Base-by-base conservation (phyloP, 768 basidiomycete genomes). In the Pulveroboletus sp. region DNA sequence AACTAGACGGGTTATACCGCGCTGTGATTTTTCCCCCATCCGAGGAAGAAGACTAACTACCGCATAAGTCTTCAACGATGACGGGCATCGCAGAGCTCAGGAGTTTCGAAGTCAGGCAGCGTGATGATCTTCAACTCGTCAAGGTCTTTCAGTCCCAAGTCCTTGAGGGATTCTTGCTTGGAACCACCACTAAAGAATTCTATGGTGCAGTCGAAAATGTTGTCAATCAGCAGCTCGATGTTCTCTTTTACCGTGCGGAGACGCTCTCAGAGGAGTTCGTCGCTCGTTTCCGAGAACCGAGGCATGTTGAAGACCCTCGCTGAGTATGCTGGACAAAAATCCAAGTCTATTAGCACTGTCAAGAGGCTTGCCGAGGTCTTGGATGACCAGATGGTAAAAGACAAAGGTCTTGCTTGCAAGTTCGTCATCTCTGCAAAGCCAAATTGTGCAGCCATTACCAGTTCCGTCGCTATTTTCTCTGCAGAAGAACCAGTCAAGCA, bases 1-100 rank as follows among this genome's bases (percentile, higher is more conserved):
- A 99, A 69, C 78, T 99, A 51, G 95, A 99, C 59, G 96, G 96
- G 2, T 96, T 96, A 2, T 99, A 98, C 74, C 91, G 84, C 57
- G 96, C 96, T 6, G 98, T 99, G 96, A 97, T 98, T 60, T 78
- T 99, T 12, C 96, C 96, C 2, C 95, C 93, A 2, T 98, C 96
- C 1, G 98, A 99, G 65, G 96, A 99, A 69, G 96, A 99, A 68
- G 96, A 98, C 67, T 98, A 98, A 64, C 67, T 99, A 47, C 72
- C 98, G 59, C 98, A 99, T 75, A 99, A 99, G 69, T 99, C 9
- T 98, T 98, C 74, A 95, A 98, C 60, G 92, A 94, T 55, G 95
- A 99, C 60, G 94, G 95, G 1, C 87, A 86, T 99, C n/a, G 96
- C 96, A 8, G 96, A 99, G 68, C 73, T 99, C 67, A 98, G 98